Conservation (phyloP, 2,329 filamentous ascomycete species). For the Xylariaceae sp. region DNA sequence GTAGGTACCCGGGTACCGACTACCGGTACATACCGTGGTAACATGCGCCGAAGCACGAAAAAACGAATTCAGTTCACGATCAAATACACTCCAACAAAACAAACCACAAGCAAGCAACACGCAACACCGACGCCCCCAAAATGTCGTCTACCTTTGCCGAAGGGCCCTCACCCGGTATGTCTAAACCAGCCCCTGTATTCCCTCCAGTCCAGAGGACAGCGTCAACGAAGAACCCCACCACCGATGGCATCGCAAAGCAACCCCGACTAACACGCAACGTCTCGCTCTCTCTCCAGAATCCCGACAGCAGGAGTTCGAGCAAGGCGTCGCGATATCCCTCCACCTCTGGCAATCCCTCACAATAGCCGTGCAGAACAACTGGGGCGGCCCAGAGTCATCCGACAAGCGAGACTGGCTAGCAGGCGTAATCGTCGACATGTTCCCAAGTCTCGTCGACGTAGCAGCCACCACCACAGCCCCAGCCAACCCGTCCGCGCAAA, state of each 20-base stretch:
- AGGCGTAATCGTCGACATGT: slow-evolving; percentile 77
- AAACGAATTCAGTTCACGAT: neutral
- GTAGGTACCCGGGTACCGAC: too few species aligned
- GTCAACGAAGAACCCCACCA: slow-evolving; percentile 12
- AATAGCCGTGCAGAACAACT: slow-evolving; percentile 79
- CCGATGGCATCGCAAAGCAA: neutral
- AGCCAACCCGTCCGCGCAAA: slow-evolving; percentile 12
- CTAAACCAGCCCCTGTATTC: neutral
- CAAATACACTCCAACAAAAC: neutral
- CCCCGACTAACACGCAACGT: neutral
- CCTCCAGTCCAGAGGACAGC: neutral
- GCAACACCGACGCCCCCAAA: neutral
- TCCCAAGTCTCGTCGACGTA: slow-evolving; percentile 58
- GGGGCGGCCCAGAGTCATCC: slow-evolving; percentile 76
- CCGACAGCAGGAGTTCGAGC: slow-evolving; percentile 69
- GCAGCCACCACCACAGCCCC: slow-evolving; percentile 26
- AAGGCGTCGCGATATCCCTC: slow-evolving; percentile 78
- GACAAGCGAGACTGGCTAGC: slow-evolving; percentile 98
- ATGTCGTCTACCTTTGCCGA: slow-evolving; percentile 16
- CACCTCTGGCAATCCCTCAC: slow-evolving; percentile 85
- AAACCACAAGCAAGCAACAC: neutral
- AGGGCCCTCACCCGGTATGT: slow-evolving; percentile 29
- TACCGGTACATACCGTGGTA: neutral
- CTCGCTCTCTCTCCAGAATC: slow-evolving; percentile 39
- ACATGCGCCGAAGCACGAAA: neutral